A percentile compares a stretch with the other conserved stretches of the same genome.
Conservation (phyloP, 768 basidiomycete genomes). For the Podaxis sp. region DNA sequence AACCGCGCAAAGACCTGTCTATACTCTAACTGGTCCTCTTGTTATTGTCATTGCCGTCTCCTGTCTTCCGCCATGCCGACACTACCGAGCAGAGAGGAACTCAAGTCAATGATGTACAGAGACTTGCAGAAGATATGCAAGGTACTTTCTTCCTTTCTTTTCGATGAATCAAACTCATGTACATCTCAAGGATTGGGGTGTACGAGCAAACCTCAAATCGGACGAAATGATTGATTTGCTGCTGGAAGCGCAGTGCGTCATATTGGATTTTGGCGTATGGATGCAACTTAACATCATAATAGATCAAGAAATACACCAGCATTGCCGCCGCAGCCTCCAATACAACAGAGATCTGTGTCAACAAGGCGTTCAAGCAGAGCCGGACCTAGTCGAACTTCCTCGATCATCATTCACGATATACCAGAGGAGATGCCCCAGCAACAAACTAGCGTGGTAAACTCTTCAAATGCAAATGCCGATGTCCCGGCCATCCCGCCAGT, state of each 20-base stretch:
- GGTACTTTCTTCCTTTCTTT: conserved; percentile 27
- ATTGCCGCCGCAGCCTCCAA: conserved; percentile 23
- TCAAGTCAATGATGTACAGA: conserved; percentile 42
- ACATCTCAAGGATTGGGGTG: conserved; percentile 60
- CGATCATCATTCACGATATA: conserved; percentile 45
- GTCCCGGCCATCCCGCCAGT: conserved; percentile 11
- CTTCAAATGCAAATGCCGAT: neutral
- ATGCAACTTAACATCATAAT: conserved; percentile 11
- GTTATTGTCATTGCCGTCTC: conserved; percentile 14
- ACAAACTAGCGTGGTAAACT: neutral
- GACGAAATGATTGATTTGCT: conserved; percentile 75
- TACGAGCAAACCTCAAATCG: conserved; percentile 80
- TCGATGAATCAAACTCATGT: conserved; percentile 13
- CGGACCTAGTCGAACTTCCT: conserved; percentile 36
- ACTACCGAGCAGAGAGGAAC: conserved; percentile 34
- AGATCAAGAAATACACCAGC: conserved; percentile 20
- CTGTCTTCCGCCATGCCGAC: conserved; percentile 30
- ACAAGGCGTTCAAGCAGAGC: conserved; percentile 32
- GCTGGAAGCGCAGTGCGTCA: conserved; percentile 48
- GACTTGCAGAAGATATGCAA: conserved; percentile 69
- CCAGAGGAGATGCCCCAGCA: conserved; percentile 33
- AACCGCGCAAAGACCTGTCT: conserved; percentile 32
- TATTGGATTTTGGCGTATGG: neutral
- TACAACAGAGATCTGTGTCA: conserved; percentile 28
- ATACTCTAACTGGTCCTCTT: conserved; percentile 1